Evolutionary conservation across 23 red algal species (phyloP), one percentile per base, ranked within the genome.

Genomic region (Chondrus crispus): DNA sequence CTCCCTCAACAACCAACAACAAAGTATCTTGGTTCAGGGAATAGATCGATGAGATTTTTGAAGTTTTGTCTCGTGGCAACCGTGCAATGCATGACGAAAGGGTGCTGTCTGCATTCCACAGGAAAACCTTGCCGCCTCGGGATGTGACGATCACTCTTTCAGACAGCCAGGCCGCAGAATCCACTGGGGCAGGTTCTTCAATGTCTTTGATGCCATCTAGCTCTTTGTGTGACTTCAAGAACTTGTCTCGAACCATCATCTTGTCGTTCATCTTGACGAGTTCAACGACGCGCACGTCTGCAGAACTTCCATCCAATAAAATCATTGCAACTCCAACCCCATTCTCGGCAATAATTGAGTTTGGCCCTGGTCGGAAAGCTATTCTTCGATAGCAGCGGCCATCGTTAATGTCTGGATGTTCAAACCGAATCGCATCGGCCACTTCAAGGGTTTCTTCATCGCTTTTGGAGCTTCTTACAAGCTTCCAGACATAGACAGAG

Each of bases 251-350:
- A 45, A 92, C 77, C 89, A 84, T 92, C 89, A 84, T 92, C 66
- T 92, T 92, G 30, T 92, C 89, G 35, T 84, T 84, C 89, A 92
- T 92, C 79, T 92, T 92, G 0, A 92, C 89, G 9, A 92, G 48
- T 55, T 92, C 89, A 11, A 84, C 79, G 4, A 92, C 79, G 28
- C 89, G 89, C 69, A 92, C 52, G 84, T 82, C 89, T n/a, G 62
- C 32, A 46, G 77, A 92, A 3, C 84, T 79, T 5, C 76, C 79
- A 50, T 92, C 89, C 42, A 92, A 51, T 13, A 92, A 68, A 36
- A 92, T 37, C 89, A 92, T 92, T 24, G 89, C 89, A 4, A 92
- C 89, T n/a, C 89, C 89, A 62, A 92, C 62, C 18, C 89, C 89
- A 49, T 84, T 92, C 79, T 92, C 89, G 4, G 77, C 79, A 35